These are phyloP conservation scores for Schizophyllum amplum DNA, from an alignment of 1,284 basidiomycete species.

Conservation along the genomic window DNA sequence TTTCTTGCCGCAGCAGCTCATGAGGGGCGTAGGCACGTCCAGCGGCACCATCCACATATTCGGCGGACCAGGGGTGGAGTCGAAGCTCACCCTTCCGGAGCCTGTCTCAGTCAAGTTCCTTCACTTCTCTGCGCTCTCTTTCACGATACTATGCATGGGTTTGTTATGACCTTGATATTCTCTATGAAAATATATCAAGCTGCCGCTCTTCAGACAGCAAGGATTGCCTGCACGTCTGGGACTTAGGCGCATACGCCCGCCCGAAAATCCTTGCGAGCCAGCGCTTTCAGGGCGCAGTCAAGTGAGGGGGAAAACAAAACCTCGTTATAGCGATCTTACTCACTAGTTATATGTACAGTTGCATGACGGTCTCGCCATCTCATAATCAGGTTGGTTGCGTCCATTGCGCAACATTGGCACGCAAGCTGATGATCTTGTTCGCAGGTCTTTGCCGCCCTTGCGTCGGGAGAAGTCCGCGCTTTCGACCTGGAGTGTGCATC, in stretches of 20 bases:
- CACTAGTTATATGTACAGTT: constrained; percentile 27
- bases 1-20: background rate
- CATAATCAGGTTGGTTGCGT: constrained; percentile 63
- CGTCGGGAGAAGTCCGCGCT: constrained; percentile 53
- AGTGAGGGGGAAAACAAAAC: constrained; percentile 27
- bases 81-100: constrained; percentile 43
- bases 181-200: constrained; percentile 1
- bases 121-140: constrained; percentile 50
- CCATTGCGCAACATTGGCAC: constrained; percentile 1
- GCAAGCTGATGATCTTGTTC: constrained; percentile 4
- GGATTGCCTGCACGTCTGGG: constrained; percentile 62
- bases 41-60: constrained; percentile 53
- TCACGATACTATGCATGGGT: constrained; percentile 62
- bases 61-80: constrained; percentile 57
- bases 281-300: constrained; percentile 41
- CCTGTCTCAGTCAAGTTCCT: constrained; percentile 50
- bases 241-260: constrained; percentile 45
- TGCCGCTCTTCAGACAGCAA: constrained; percentile 43
- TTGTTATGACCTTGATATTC: constrained; percentile 1
- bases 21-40: constrained; percentile 39
- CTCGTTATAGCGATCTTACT: constrained; percentile 19
- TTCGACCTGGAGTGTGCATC: constrained; percentile 63
- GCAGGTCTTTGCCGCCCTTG: constrained; percentile 53
- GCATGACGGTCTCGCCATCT: constrained; percentile 59
- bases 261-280: constrained; percentile 48